Conservation (phyloP, 768 basidiomycete species). For the Antrodiella citrinella region DNA sequence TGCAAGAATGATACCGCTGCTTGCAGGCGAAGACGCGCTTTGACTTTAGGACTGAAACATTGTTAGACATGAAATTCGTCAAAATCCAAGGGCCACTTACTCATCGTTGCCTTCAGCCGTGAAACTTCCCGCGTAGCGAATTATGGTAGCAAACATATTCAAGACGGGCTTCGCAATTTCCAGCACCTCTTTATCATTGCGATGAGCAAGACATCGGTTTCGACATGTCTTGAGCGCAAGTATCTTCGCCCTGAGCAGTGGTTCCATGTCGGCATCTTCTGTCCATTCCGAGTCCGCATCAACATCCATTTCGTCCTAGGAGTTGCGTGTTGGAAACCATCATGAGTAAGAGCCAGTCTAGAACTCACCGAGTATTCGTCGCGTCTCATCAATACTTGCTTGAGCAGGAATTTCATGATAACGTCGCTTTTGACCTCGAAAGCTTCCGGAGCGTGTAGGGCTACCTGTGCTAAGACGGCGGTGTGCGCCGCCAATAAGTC, state of each 20-base stretch:
- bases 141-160: conserved; percentile 64
- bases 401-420: conserved; percentile 64
- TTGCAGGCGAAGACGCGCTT: conserved; percentile 75
- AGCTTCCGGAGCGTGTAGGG: conserved; percentile 54
- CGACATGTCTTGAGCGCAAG: conserved; percentile 74
- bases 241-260: conserved; percentile 60
- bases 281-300: conserved; percentile 73
- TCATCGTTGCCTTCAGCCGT: conserved; percentile 43
- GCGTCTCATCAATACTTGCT: conserved; percentile 54
- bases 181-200: conserved; percentile 44
- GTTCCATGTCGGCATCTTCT: conserved; percentile 52
- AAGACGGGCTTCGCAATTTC: conserved; percentile 70
- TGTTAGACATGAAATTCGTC: conserved; percentile 12
- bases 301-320: conserved; percentile 49
- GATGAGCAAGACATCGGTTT: conserved; percentile 70
- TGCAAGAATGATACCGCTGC: conserved; percentile 78
- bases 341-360: too few species aligned
- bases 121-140: conserved; percentile 63
- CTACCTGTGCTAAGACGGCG: conserved; percentile 68
- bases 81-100: conserved; percentile 26
- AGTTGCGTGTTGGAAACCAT: too few species aligned
- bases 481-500: conserved; percentile 57
- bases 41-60: conserved; percentile 43
- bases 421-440: conserved; percentile 77
- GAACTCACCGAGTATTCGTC: conserved; percentile 35